phyloP scores from a whole-genome alignment of 1,284 basidiomycete species.

The Tilletia indica region DNA sequence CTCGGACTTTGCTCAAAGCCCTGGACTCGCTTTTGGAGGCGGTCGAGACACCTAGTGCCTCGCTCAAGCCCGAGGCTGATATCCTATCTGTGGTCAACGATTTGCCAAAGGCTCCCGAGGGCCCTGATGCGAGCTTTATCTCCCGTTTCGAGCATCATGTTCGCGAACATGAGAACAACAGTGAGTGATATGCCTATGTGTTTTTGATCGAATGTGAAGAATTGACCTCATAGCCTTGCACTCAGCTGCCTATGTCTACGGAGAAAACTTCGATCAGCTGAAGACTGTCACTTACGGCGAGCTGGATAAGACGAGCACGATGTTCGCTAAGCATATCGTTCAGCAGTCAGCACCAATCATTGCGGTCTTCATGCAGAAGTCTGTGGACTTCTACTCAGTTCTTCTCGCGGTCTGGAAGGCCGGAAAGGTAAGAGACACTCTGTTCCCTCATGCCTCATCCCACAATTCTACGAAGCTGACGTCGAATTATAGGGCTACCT shows the following conservation, averaged over 20 bases:
- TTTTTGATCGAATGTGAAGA: not conserved
- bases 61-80: not conserved
- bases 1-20: not conserved
- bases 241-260: conserved; percentile 40
- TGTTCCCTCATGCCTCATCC: too few relatives aligned
- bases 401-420: conserved; percentile 52
- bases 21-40: not conserved
- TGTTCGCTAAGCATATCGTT: conserved; percentile 32
- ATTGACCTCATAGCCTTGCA: not conserved
- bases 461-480: not conserved
- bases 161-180: not conserved
- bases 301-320: conserved; percentile 36
- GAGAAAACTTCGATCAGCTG: conserved; percentile 25
- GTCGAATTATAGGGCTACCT: conserved; percentile 30
- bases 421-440: conserved; percentile 27
- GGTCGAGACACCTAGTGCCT: not conserved
- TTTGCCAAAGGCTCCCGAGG: not conserved
- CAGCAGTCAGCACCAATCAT: conserved; percentile 24
- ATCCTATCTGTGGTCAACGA: not conserved
- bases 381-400: conserved; percentile 37
- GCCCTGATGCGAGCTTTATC: not conserved
- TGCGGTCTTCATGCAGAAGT: conserved; percentile 43
- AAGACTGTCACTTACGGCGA: conserved; percentile 36
- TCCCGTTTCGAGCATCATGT: not conserved
- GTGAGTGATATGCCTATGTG: not conserved